Base-by-base conservation (phyloP, 495 filamentous ascomycete species). In the Aspergillus sclerotiicarbonarius region DNA sequence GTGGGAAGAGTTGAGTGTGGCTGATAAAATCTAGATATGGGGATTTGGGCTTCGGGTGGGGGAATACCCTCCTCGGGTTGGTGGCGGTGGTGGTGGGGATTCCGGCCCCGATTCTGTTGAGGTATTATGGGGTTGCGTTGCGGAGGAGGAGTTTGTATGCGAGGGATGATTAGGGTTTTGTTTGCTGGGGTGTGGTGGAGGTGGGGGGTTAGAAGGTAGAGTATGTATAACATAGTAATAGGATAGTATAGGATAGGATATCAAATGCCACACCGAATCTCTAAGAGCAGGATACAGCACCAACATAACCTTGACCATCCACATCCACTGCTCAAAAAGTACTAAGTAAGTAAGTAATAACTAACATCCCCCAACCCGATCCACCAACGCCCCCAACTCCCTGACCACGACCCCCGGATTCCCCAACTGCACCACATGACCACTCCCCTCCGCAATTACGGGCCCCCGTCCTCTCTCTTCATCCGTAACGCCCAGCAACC, bases 401-500 rank as follows among this genome's bases (percentile, higher is more conserved):
- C 61, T 63, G 0, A 75, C 77, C 15, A 87, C 85, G 62, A 86
- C 76, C n/a, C 46, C 64, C 18, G 84, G 84, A 55, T 82, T 76
- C 60, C 87, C 84, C 60, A 66, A 80, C 62, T 87, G 84, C 32
- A 88, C 76, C 61, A 87, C 87, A 64, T 87, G 84, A 0, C 84
- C 84, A 43, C 83, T 82, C 0, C 71, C 71, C 12, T 72, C 70
- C 0, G 84, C 84, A 47, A 79, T 75, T 12, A 85, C 60, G 6
- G 82, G 78, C 1, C 81, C 78, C 5, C 68, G 68, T 50, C 67
- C 72, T 41, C 63, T 70, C 21, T 69, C 70, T 6, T 54, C 51
- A 13, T 68, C 67, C 0, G 79, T 82, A 19, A 88, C 71, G 21
- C 65, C 66, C 5, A 64, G 67, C 39, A 89, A 64, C 0, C 79